Evolutionary conservation across 2,329 filamentous ascomycete genomes (phyloP).

Genomic region (Mariannaea sp.): DNA sequence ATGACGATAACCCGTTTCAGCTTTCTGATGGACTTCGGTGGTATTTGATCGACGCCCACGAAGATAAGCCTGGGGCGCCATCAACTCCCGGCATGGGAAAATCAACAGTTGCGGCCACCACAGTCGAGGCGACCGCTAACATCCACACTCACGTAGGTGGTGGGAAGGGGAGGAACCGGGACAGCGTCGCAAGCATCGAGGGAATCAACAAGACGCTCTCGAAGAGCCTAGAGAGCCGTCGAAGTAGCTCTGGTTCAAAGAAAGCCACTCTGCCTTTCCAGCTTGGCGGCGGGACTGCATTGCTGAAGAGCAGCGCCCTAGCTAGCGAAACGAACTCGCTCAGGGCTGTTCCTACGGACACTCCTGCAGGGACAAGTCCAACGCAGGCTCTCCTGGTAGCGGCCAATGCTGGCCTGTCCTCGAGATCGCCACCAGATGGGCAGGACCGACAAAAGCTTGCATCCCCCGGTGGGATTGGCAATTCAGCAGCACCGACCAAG

Average conservation of each 20-base stretch:
- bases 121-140: slow-evolving; percentile 83
- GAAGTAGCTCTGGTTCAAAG: slow-evolving; percentile 85
- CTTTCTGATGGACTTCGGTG: slow-evolving; percentile 92
- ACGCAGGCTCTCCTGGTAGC: slow-evolving; percentile 40
- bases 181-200: slow-evolving; percentile 64
- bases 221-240: slow-evolving; percentile 87
- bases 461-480: slow-evolving; percentile 27
- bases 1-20: slow-evolving; percentile 92
- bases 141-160: slow-evolving; percentile 57
- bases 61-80: slow-evolving; percentile 90
- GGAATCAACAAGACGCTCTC: slow-evolving; percentile 78
- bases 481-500: slow-evolving; percentile 36
- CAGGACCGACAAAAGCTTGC: slow-evolving; percentile 23
- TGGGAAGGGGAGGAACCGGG: slow-evolving; percentile 51
- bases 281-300: slow-evolving; percentile 46
- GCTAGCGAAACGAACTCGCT: slow-evolving; percentile 65
- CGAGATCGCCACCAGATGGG: slow-evolving; percentile 16
- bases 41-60: slow-evolving; percentile 92
- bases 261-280: slow-evolving; percentile 66
- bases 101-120: slow-evolving; percentile 85
- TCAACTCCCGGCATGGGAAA: slow-evolving; percentile 92
- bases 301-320: slow-evolving; percentile 56
- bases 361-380: slow-evolving; percentile 48
- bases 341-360: slow-evolving; percentile 53
- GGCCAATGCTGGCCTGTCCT: slow-evolving; percentile 29